Evolutionary conservation across 1,284 basidiomycete species (phyloP).

Genomic region (Sporisorium graminicola): DNA sequence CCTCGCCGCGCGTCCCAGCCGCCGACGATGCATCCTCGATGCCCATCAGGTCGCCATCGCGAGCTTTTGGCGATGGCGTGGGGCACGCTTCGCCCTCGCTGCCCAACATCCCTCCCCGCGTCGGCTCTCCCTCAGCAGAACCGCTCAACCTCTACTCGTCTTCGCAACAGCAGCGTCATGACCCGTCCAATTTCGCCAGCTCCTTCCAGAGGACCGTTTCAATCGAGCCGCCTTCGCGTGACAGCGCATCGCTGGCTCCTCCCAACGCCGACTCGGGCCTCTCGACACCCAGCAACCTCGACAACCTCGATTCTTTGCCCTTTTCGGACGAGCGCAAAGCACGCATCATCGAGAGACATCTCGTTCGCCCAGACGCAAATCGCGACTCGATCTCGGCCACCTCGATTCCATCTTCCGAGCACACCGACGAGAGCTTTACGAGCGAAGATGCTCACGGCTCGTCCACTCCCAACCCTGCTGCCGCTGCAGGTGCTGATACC

Average conservation of each 20-base stretch:
- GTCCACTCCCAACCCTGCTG: conserved; percentile 16
- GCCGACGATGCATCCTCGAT: conserved; percentile 17
- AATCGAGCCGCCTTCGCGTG: conserved; percentile 44
- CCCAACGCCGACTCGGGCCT: conserved; percentile 43
- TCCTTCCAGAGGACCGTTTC: conserved; percentile 28
- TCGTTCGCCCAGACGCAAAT: conserved; percentile 43
- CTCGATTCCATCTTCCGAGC: conserved; percentile 37
- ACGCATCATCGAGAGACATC: conserved; percentile 59
- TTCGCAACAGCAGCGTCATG: conserved; percentile 36
- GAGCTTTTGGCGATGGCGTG: conserved; percentile 26
- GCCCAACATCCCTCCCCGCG: conserved; percentile 57
- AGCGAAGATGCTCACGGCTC: conserved; percentile 21
- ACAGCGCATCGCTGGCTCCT: conserved; percentile 40
- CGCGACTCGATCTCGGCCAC: conserved; percentile 46
- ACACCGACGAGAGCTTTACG: conserved; percentile 28
- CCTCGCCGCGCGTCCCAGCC: conserved; percentile 10
- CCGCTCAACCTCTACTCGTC: conserved; percentile 40
- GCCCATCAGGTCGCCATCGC: conserved; percentile 41
- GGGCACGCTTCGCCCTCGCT: conserved; percentile 43
- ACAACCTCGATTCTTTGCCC: conserved; percentile 59
- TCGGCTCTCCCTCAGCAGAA: conserved; percentile 51
- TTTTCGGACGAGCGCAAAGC: conserved; percentile 64
- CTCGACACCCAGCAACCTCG: conserved; percentile 52
- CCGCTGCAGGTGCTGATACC: conserved; percentile 7
- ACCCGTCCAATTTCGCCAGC: conserved; percentile 23